These are phyloP conservation scores for Paecilomyces niveus DNA, from an alignment of 2,329 filamentous ascomycete species.

Conservation along the genomic window DNA sequence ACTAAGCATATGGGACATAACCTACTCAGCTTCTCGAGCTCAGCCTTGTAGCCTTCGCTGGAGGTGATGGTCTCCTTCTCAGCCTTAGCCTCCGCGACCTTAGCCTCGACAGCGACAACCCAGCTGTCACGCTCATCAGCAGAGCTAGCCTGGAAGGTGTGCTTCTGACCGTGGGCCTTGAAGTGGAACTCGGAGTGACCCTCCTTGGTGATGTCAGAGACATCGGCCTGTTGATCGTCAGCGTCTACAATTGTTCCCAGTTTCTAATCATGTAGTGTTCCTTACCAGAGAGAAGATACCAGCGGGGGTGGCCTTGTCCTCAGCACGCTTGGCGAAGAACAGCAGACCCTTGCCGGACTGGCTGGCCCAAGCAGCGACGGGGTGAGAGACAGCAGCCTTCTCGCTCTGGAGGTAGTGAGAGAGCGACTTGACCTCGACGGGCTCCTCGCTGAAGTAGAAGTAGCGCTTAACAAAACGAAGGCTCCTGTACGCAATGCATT, in stretches of 20 bases:
- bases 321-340: constrained; percentile 77
- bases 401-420: constrained; percentile 75
- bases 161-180: constrained; percentile 80
- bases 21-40: constrained; percentile 64
- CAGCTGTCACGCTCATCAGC: constrained; percentile 82
- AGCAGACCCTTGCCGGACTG: constrained; percentile 94
- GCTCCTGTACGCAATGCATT: constrained; percentile 52
- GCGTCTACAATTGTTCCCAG: neutral
- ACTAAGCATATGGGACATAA: constrained; percentile 13
- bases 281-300: constrained; percentile 81
- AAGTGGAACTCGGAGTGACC: constrained; percentile 78
- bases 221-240: constrained; percentile 47
- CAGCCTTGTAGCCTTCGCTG: constrained; percentile 82
- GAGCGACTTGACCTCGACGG: constrained; percentile 67
- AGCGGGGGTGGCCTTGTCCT: constrained; percentile 72
- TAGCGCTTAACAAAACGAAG: constrained; percentile 87
- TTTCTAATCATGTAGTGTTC: too few relatives aligned
- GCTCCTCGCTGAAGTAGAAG: constrained; percentile 76
- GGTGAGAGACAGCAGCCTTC: constrained; percentile 73
- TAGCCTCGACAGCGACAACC: constrained; percentile 75
- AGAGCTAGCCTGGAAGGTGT: constrained; percentile 78
- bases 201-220: constrained; percentile 66
- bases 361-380: constrained; percentile 79
- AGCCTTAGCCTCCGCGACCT: constrained; percentile 79
- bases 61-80: constrained; percentile 64